Evolutionary conservation across 2,329 filamentous ascomycete species (phyloP), one percentile per base, ranked within the genome.

Genomic region (Aspergillus sp.): DNA sequence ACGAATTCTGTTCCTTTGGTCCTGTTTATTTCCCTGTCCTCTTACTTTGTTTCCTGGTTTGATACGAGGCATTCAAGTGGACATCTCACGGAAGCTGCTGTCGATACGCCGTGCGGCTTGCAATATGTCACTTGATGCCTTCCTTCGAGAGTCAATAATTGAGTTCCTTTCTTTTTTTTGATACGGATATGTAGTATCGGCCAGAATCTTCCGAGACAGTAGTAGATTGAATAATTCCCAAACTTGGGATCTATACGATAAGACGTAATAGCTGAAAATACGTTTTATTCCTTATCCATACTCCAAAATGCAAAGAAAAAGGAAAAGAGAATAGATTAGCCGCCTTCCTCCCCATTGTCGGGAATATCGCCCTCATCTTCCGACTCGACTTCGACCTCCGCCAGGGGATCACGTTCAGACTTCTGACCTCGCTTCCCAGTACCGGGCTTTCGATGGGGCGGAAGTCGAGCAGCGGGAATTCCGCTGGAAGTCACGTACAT

Each of bases 401-500:
- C 54, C 25, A 61, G 39, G 6, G 48, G 55, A 4, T 55, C 48
- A 16, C 39, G 43, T 25, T 57, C 42, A 17, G 49, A 49, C 8
- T 48, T 54, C 3, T 33, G 41, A 5, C 35, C 30, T 13, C 36
- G 36, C n/a, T 39, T 27, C 10, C 26, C 29, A 2, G 25, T 17
- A n/a, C 41, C 29, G 11, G 27, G 19, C 12, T 35, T 14, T 22
- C n/a, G 8, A 15, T 30, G 41, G 5, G 41, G 15, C 7, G 24
- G 27, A 11, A 50, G 61, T 41, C 72, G 69, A 0, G 78, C 74
- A 5, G 73, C 78, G 24, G 73, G 62, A 28, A 85, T 67, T 3
- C 81, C 82, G 6, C 72, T 75, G 0, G 80, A 79, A 1, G 80
- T 83, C 30, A 83, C 66, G 72, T 82, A 88, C 29, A 86, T 64